Evolutionary conservation across 331 rosid genomes (phyloP).

Genomic region (Prunus yedoensis): DNA sequence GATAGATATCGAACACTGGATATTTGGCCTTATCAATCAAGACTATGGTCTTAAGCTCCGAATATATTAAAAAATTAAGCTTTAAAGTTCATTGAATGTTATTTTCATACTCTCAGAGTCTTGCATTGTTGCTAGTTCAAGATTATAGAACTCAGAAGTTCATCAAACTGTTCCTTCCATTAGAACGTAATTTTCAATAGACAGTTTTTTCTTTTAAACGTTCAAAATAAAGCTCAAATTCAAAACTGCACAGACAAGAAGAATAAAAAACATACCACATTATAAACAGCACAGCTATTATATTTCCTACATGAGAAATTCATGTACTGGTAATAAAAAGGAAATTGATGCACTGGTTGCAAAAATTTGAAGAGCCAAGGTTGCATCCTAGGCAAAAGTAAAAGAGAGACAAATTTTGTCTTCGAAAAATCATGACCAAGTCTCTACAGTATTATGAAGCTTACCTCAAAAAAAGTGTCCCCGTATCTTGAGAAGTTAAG

Average conservation of each 20-base stretch:
- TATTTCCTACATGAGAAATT: neutral
- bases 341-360: neutral
- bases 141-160: neutral
- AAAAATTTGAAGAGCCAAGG: neutral
- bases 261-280: neutral
- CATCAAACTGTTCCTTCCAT: neutral
- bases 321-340: neutral
- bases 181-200: neutral
- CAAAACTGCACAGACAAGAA: neutral
- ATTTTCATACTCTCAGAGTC: neutral
- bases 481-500: constrained; percentile 99
- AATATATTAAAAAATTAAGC: neutral
- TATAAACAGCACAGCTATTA: neutral
- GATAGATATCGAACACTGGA: neutral
- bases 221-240: neutral
- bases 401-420: neutral
- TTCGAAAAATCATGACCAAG: neutral
- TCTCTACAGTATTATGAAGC: constrained; percentile 18
- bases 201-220: neutral
- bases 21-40: neutral
- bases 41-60: neutral
- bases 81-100: too few relatives aligned
- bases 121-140: neutral
- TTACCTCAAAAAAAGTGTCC: constrained; percentile 95
- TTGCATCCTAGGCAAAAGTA: neutral